Conservation (phyloP, 345 rosid species). For the Aquilaria sinensis region DNA sequence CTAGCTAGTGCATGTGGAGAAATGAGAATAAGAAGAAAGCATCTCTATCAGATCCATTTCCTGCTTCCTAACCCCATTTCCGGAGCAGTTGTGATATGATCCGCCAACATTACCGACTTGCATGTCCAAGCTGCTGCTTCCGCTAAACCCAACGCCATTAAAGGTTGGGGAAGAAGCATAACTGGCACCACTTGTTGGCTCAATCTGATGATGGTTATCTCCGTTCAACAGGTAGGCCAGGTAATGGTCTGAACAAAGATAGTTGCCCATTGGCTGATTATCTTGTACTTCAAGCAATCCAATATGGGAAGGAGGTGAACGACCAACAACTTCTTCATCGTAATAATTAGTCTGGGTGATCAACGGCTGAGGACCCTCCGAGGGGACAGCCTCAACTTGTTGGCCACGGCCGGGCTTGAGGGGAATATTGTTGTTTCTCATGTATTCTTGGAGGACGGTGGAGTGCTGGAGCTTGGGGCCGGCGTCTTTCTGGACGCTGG, state of each 20-base stretch:
- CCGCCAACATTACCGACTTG: slow-evolving; percentile 8
- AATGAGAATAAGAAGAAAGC: slow-evolving; percentile 47
- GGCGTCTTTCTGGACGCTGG: slow-evolving; percentile 4
- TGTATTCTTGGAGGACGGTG: slow-evolving; percentile 78
- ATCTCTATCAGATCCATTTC: slow-evolving; percentile 99
- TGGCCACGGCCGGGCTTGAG: neutral
- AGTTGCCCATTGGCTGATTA: slow-evolving; percentile 6
- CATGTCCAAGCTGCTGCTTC: slow-evolving; percentile 10
- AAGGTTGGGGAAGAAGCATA: slow-evolving; percentile 18
- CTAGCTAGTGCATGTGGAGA: slow-evolving; percentile 17
- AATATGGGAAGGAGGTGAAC: slow-evolving; percentile 12
- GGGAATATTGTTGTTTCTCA: slow-evolving; percentile 16
- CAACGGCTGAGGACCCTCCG: slow-evolving; percentile 24
- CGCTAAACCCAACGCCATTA: slow-evolving; percentile 12
- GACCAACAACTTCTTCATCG: slow-evolving; percentile 45
- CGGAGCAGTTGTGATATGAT: slow-evolving; percentile 17
- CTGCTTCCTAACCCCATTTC: slow-evolving; percentile 21
- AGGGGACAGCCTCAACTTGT: slow-evolving; percentile 12
- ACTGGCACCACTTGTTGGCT: slow-evolving; percentile 6
- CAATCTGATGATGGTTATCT: slow-evolving; percentile 18
- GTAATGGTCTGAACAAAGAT: slow-evolving; percentile 55
- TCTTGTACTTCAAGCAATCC: slow-evolving; percentile 13
- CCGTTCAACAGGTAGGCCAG: slow-evolving; percentile 55
- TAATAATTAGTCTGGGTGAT: slow-evolving; percentile 18
- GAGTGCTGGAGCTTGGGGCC: slow-evolving; percentile 25